phyloP scores from a whole-genome alignment of 441 rosid genomes.

The Populus hybrid region DNA sequence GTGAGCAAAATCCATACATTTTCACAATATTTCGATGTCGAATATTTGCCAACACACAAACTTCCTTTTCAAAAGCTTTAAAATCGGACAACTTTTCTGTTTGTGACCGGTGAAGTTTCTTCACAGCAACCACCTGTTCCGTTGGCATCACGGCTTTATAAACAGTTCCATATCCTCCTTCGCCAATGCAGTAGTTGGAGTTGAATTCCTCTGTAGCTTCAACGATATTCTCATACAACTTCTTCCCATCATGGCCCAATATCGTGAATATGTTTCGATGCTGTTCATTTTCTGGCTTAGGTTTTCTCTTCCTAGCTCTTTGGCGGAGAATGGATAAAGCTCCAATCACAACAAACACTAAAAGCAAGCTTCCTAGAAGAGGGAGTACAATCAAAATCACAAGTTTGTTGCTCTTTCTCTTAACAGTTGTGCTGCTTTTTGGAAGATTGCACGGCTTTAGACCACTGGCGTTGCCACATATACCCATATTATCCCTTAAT shows the following conservation, averaged over 20 bases:
- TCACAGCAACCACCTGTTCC: conserved; percentile 8
- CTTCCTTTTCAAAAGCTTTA: conserved; percentile 1
- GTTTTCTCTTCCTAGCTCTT: background rate
- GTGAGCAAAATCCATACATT: conserved; percentile 9
- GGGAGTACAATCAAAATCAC: background rate
- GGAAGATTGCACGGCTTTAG: too few species aligned
- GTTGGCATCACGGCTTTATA: conserved; percentile 3
- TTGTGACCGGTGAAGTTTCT: background rate
- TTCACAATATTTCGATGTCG: background rate
- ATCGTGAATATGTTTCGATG: background rate
- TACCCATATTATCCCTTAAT: background rate
- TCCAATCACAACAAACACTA: background rate
- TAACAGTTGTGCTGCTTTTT: background rate
- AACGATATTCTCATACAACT: background rate
- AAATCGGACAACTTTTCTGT: background rate
- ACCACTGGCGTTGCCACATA: background rate
- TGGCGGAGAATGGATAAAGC: background rate
- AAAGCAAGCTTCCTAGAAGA: background rate
- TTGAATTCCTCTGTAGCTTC: background rate
- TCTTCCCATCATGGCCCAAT: background rate
- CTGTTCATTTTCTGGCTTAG: too few species aligned
- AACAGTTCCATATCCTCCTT: conserved; percentile 6
- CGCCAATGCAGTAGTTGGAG: background rate
- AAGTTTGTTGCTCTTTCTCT: background rate
- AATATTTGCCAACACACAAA: background rate